Evolutionary conservation across 2,329 filamentous ascomycete species (phyloP), one percentile per base, ranked within the genome.

Genomic region (Catunica adiposa): DNA sequence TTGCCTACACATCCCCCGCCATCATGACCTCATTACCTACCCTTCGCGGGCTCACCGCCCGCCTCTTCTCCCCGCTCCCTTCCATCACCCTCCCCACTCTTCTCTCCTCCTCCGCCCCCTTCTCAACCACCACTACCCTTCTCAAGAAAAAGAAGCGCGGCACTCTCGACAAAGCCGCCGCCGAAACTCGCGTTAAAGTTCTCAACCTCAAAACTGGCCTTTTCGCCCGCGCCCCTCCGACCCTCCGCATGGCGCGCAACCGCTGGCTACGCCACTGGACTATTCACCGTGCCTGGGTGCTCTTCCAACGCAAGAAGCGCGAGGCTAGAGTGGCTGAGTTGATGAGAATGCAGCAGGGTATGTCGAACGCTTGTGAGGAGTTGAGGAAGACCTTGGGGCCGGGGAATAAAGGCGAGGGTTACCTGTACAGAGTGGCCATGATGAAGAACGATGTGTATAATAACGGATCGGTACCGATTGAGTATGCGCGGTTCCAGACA

Each of bases 241-340:
- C 92, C 0, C 79, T 98, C 61, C 84, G 88, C 63, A 89, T 97
- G 78, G 88, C 81, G 42, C 88, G 90, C 63, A 85, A 84, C 69
- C 83, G 92, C 56, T 79, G 82, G 69, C 81, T 98, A 61, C 86
- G 92, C 50, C 92, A 98, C 75, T 98, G 92, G 92, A 97, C 92
- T 53, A 97, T 98, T 69, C 89, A 97, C 74, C 89, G 92, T 63
- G 90, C 90, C 22, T 97, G 89, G 88, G 77, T 86, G 64, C 75
- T 97, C 29, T 84, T 84, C 70, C 81, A 83, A 63, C 77, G 82
- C 62, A 78, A 85, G 66, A 76, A 82, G 63, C 81, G 82, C 51
- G 73, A 77, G 61, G 70, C 73, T 37, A 76, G 80, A 53, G 76
- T 86, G 66, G 71, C 75, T 55, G 86, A 89, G 67, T 76, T 96